These are phyloP conservation scores for Ophiostoma ulmi DNA, from an alignment of 2,329 filamentous ascomycete species.

Conservation along the genomic window DNA sequence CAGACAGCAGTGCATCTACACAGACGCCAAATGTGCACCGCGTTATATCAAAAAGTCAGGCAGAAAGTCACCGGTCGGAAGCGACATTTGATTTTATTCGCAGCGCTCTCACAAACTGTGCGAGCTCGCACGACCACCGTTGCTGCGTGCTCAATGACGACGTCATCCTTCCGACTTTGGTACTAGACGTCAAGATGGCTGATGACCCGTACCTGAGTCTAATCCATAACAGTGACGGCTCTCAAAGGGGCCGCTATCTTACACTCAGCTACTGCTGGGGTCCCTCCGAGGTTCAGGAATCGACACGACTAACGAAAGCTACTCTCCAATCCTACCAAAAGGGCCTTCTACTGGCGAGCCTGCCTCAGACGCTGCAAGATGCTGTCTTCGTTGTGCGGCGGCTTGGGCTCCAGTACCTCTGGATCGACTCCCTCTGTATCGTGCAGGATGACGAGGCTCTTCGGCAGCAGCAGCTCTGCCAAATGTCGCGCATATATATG, in stretches of 20 bases:
- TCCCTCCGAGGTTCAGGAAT: not conserved
- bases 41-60: not conserved
- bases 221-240: not conserved
- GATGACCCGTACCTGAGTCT: not conserved
- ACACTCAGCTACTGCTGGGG: conserved; percentile 23
- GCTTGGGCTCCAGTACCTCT: conserved; percentile 28
- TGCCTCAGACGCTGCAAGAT: conserved; percentile 14
- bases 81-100: conserved; percentile 5
- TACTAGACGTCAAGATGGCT: not conserved
- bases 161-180: not conserved
- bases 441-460: conserved; percentile 26
- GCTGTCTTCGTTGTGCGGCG: conserved; percentile 23
- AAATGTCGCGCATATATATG: conserved; percentile 8
- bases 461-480: not conserved
- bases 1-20: not conserved
- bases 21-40: not conserved
- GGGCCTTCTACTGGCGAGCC: not conserved
- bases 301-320: not conserved
- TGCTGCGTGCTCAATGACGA: not conserved
- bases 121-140: not conserved
- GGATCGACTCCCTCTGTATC: conserved; percentile 32
- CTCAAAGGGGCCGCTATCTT: conserved; percentile 1
- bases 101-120: not conserved
- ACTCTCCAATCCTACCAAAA: not conserved
- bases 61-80: not conserved